phyloP scores from a whole-genome alignment of 768 basidiomycete genomes.

The Chlorophyllum brunneum region DNA sequence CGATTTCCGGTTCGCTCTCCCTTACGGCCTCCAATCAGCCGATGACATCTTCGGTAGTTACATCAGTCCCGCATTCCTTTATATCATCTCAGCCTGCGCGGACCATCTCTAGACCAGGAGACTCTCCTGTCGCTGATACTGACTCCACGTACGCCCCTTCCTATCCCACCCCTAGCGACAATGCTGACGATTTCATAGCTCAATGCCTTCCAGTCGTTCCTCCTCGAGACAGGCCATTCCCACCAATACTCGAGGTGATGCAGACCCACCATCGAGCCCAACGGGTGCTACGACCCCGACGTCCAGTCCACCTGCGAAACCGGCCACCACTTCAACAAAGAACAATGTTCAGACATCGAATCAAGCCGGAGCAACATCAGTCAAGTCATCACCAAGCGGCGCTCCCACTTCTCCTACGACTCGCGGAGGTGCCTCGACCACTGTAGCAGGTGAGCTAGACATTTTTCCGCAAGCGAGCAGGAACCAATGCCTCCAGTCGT shows the following conservation, averaged over 20 bases:
- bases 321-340: background rate
- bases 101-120: background rate
- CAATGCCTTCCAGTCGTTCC: constrained; percentile 4
- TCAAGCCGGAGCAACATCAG: background rate
- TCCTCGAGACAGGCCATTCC: background rate
- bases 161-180: background rate
- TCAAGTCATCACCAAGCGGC: background rate
- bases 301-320: background rate
- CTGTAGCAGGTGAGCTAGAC: background rate
- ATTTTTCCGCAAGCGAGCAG: background rate
- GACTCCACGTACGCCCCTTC: background rate
- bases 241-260: background rate
- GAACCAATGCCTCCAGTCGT: constrained; percentile 9
- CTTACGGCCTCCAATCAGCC: background rate
- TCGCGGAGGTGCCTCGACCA: background rate
- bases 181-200: background rate
- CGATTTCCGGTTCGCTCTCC: background rate
- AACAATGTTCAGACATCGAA: background rate
- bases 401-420: background rate
- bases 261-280: background rate
- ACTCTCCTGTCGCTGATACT: background rate
- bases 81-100: constrained; percentile 2
- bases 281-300: background rate
- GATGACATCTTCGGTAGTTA: constrained; percentile 10
- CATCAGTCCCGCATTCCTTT: constrained; percentile 4